These are phyloP conservation scores for Curvularia eragrostidis DNA, from an alignment of 2,329 filamentous ascomycete species.

Conservation along the genomic window DNA sequence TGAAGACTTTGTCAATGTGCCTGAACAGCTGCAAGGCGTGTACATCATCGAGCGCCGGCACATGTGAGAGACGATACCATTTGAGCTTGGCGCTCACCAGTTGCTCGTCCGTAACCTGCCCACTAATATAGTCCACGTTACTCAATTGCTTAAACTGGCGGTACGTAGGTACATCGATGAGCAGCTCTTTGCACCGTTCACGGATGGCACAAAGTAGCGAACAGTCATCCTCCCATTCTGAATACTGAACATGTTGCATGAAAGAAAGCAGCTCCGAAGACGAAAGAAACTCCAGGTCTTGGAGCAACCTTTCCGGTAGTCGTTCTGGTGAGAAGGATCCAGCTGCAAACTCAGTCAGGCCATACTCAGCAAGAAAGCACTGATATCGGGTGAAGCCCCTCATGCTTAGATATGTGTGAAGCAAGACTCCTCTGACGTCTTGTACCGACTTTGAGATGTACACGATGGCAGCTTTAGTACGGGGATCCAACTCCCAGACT, in stretches of 20 bases:
- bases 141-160: conserved; percentile 46
- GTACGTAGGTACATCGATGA: conserved; percentile 48
- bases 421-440: conserved; percentile 35
- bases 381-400: conserved; percentile 46
- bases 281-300: conserved; percentile 45
- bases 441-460: conserved; percentile 48
- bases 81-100: conserved; percentile 42
- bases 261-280: conserved; percentile 44
- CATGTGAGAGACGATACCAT: conserved; percentile 45
- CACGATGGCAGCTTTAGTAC: conserved; percentile 38
- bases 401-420: conserved; percentile 47
- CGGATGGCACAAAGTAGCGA: conserved; percentile 38
- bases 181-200: conserved; percentile 39
- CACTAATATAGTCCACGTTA: conserved; percentile 47
- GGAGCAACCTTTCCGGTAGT: conserved; percentile 38
- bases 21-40: conserved; percentile 42
- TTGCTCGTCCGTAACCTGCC: conserved; percentile 36
- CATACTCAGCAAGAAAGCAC: conserved; percentile 44
- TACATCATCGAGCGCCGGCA: conserved; percentile 31
- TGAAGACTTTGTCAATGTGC: conserved; percentile 39
- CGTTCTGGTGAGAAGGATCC: conserved; percentile 14
- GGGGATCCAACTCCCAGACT: conserved; percentile 43
- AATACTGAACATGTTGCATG: conserved; percentile 44
- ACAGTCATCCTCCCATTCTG: conserved; percentile 42
- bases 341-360: conserved; percentile 26